Evolutionary conservation across 305 asterid species (phyloP).

Genomic region (Fraxinus latifolia): DNA sequence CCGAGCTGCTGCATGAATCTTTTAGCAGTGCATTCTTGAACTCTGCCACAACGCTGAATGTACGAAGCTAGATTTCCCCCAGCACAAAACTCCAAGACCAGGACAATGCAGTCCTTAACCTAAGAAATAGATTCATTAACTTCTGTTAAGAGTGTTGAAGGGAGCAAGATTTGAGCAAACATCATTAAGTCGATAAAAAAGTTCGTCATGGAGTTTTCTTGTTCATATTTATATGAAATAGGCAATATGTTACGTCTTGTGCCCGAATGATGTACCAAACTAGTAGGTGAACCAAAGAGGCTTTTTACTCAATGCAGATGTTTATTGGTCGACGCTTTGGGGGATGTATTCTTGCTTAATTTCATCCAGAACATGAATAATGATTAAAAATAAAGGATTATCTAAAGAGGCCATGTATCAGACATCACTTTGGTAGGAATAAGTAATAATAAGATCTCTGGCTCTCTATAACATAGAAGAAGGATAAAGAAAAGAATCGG

Average conservation of each 20-base stretch:
- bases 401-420: background rate
- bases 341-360: background rate
- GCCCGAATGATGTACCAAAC: background rate
- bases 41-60: conserved; percentile 41
- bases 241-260: background rate
- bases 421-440: background rate
- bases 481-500: background rate
- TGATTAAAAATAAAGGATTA: background rate
- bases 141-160: background rate
- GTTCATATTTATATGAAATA: background rate
- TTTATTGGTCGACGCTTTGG: background rate
- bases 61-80: conserved; percentile 53
- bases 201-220: background rate
- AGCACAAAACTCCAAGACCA: conserved; percentile 50
- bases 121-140: conserved; percentile 18
- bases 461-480: background rate
- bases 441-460: background rate
- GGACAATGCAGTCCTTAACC: conserved; percentile 38
- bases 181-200: background rate
- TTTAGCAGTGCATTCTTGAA: conserved; percentile 38
- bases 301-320: background rate
- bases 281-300: background rate
- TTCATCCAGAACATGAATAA: background rate
- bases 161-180: background rate
- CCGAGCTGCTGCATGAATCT: conserved; percentile 50